Conservation (phyloP, 208 protist species). For the Phytomonas francai region DNA sequence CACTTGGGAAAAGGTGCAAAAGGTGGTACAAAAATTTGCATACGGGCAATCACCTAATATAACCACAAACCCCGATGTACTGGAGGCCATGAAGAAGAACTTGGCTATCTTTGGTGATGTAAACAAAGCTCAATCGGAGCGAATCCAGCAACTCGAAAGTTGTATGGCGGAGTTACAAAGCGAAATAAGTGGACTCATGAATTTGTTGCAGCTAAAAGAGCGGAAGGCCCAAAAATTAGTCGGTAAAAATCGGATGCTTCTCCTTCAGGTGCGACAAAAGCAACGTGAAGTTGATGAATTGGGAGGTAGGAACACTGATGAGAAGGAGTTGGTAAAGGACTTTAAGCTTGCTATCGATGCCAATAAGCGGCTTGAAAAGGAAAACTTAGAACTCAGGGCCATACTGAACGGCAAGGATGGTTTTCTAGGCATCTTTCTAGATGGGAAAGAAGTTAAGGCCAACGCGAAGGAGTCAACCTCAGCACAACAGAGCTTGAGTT, state of each 20-base stretch:
- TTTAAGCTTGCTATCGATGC: constrained; percentile 55
- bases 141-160: constrained; percentile 13
- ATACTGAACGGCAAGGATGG: constrained; percentile 21
- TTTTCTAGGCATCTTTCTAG: not conserved
- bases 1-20: constrained; percentile 67
- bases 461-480: not conserved
- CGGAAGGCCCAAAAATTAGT: constrained; percentile 33
- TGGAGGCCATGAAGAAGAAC: constrained; percentile 9
- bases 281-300: constrained; percentile 33
- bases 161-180: constrained; percentile 23
- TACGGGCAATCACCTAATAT: constrained; percentile 34
- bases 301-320: constrained; percentile 14
- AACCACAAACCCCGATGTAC: not conserved
- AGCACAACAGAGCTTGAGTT: not conserved
- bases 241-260: constrained; percentile 25
- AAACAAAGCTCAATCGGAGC: constrained; percentile 8
- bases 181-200: constrained; percentile 42
- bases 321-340: constrained; percentile 26
- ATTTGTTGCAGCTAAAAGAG: constrained; percentile 49
- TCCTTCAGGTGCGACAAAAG: constrained; percentile 40
- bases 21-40: constrained; percentile 57
- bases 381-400: constrained; percentile 38
- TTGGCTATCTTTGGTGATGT: constrained; percentile 12
- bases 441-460: constrained; percentile 6
- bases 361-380: constrained; percentile 65